Evolutionary conservation across 352 stramenopile species (phyloP), one percentile per base, ranked within the genome.

Genomic region (Bremia lactucae): DNA sequence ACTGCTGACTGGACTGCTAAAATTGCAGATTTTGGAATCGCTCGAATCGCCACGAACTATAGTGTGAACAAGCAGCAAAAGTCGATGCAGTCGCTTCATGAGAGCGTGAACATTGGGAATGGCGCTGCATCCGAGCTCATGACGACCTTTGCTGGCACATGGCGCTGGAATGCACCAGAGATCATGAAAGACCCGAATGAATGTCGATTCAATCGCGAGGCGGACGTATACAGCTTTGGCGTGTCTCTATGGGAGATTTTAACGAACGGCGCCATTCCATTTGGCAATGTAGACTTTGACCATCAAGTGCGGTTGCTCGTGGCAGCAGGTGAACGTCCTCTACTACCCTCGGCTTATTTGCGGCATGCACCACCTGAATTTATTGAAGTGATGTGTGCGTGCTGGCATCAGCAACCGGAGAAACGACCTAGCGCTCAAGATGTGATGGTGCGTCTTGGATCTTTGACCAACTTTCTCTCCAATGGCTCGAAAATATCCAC

Each of bases 191-290:
- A 86, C 52, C 70, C 73, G 24, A 74, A 74, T 46, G 59, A 80
- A 31, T 80, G 63, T 46, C 59, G 59, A 18, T 86, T 81, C 43
- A 83, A 83, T 49, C 70, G 73, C 20, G 70, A 73, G 31, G 83
- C 73, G 13, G 73, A 86, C 54, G 68, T 86, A 36, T 86, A 86
- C 54, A 83, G 70, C 65, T 86, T 86, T 42, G 73, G 73, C 7
- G 52, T 86, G 44, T 55, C 66, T 35, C 47, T 83, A 6, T 83
- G 73, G 73, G 70, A 86, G 25, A 70, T 86, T n/a, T 42, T 83
- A 13, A 75, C 70, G 15, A 82, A 86, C 46, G 73, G 73, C 23
- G 54, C 68, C 0, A 64, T 78, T 11, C 70, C 73, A 1, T 86
- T 86, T 42, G 68, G 68, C 14, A 66, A 86, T 20, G 55, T 83